A percentile compares a stretch with the other conserved stretches of the same genome.
Evolutionary conservation across 257 asterid species (phyloP).

Genomic region (Echites panduratus): DNA sequence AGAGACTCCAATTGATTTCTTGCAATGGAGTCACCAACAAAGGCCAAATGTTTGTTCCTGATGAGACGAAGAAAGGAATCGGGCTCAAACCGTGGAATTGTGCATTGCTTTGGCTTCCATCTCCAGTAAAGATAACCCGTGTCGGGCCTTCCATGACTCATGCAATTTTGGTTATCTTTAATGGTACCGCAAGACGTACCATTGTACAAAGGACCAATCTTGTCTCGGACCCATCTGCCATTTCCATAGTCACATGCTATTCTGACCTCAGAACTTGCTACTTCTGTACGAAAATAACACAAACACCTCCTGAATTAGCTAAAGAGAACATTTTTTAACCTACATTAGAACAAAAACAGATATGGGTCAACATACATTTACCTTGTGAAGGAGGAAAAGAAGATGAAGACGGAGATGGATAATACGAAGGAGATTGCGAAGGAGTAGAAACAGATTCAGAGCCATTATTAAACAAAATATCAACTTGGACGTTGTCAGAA

Average conservation of each 20-base stretch:
- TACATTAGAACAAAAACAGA: neutral
- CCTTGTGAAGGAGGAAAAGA: conserved; percentile 31
- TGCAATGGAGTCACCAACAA: conserved; percentile 85
- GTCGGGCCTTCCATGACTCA: conserved; percentile 60
- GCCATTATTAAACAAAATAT: conserved; percentile 15
- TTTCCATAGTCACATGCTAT: conserved; percentile 52
- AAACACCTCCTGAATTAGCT: neutral
- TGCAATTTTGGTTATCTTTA: conserved; percentile 67
- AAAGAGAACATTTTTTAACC: neutral
- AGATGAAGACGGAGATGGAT: too few species aligned
- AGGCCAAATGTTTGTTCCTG: conserved; percentile 55
- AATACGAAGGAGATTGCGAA: too few species aligned
- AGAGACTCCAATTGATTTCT: conserved; percentile 78
- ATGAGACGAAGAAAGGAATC: conserved; percentile 40
- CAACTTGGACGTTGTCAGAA: conserved; percentile 9
- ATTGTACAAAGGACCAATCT: conserved; percentile 49
- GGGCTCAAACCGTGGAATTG: conserved; percentile 58
- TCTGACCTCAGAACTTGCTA: neutral
- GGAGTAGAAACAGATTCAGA: conserved; percentile 7
- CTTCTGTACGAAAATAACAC: conserved; percentile 25
- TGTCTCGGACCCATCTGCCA: conserved; percentile 51
- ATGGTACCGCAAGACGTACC: conserved; percentile 62
- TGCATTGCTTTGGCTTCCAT: conserved; percentile 69
- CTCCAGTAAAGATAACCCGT: conserved; percentile 54
- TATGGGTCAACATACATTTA: conserved; percentile 1